A percentile compares a stretch with the other conserved stretches of the same genome.
Conservation (phyloP, 2,329 filamentous ascomycete species). For the Phyllachora maydis region DNA sequence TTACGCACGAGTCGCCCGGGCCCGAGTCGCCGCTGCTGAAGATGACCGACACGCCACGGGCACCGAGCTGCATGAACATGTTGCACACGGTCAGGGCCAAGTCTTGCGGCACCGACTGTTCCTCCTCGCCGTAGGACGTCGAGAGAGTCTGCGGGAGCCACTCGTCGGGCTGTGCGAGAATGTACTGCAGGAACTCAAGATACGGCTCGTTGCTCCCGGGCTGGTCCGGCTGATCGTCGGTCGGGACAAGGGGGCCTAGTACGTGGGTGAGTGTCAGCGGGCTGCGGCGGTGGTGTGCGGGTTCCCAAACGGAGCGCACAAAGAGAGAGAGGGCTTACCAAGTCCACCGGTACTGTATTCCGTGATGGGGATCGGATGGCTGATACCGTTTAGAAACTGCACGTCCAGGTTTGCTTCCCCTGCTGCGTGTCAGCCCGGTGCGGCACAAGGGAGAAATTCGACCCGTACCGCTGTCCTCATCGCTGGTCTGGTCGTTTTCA, state of each 20-base stretch:
- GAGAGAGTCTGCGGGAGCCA: constrained; percentile 39
- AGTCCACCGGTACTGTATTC: constrained; percentile 38
- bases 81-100: constrained; percentile 43
- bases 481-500: constrained; percentile 21
- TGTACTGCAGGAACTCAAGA: constrained; percentile 36
- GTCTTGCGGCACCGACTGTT: constrained; percentile 38
- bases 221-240: constrained; percentile 21
- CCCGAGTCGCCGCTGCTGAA: constrained; percentile 39
- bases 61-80: constrained; percentile 43
- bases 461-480: constrained; percentile 11
- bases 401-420: constrained; percentile 43
- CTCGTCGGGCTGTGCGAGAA: constrained; percentile 26
- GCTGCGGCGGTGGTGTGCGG: constrained; percentile 6
- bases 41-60: constrained; percentile 43
- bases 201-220: constrained; percentile 49
- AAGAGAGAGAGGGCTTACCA: neutral
- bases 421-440: constrained; percentile 2
- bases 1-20: constrained; percentile 36
- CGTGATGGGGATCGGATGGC: constrained; percentile 28
- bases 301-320: constrained; percentile 24
- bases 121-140: constrained; percentile 46
- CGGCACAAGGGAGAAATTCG: neutral
- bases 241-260: constrained; percentile 30
- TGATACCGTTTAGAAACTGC: constrained; percentile 35
- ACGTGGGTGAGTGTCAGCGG: constrained; percentile 12